These are phyloP conservation scores for Austroboletus niveus DNA, from an alignment of 1,284 basidiomycete species.

Conservation along the genomic window DNA sequence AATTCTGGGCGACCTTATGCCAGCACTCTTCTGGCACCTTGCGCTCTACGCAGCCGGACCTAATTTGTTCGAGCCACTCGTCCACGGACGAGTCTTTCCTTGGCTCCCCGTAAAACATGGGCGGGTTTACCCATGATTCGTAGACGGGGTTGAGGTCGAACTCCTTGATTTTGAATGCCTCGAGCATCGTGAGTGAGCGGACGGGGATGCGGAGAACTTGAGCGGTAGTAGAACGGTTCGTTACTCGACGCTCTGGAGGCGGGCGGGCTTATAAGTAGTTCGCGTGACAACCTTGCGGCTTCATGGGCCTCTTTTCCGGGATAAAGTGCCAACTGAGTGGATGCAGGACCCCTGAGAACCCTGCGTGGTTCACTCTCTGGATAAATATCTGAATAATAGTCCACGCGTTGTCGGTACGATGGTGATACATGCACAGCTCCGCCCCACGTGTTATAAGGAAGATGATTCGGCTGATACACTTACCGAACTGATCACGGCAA, in stretches of 20 bases:
- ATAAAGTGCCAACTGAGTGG: slow-evolving; percentile 21
- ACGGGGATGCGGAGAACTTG: slow-evolving; percentile 1
- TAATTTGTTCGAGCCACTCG: slow-evolving; percentile 68
- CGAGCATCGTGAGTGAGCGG: slow-evolving; percentile 45
- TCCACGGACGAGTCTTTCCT: slow-evolving; percentile 67
- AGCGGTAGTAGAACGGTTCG: slow-evolving; percentile 13
- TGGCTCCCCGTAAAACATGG: slow-evolving; percentile 61
- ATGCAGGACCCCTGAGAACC: slow-evolving; percentile 20
- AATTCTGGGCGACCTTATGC: slow-evolving; percentile 74
- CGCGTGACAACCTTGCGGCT: slow-evolving; percentile 32
- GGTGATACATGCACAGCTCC: slow-evolving; percentile 9
- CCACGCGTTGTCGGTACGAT: slow-evolving; percentile 13
- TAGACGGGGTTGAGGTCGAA: slow-evolving; percentile 67
- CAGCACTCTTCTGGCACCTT: slow-evolving; percentile 73
- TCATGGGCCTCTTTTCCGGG: slow-evolving; percentile 22
- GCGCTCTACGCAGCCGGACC: slow-evolving; percentile 60
- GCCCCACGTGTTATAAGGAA: slow-evolving; percentile 17
- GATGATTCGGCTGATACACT: slow-evolving; percentile 2
- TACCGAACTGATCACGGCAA: slow-evolving; percentile 1
- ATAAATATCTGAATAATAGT: slow-evolving; percentile 1
- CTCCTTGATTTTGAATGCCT: slow-evolving; percentile 72
- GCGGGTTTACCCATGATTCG: slow-evolving; percentile 60
- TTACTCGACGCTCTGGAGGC: slow-evolving; percentile 9
- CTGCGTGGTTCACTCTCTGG: slow-evolving; percentile 9
- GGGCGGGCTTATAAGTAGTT: slow-evolving; percentile 27